Percentiles rank a stretch among this genome's conserved stretches.
phyloP scores from a whole-genome alignment of 2,329 filamentous ascomycete genomes.

The Neofusicoccum cordaticola region DNA sequence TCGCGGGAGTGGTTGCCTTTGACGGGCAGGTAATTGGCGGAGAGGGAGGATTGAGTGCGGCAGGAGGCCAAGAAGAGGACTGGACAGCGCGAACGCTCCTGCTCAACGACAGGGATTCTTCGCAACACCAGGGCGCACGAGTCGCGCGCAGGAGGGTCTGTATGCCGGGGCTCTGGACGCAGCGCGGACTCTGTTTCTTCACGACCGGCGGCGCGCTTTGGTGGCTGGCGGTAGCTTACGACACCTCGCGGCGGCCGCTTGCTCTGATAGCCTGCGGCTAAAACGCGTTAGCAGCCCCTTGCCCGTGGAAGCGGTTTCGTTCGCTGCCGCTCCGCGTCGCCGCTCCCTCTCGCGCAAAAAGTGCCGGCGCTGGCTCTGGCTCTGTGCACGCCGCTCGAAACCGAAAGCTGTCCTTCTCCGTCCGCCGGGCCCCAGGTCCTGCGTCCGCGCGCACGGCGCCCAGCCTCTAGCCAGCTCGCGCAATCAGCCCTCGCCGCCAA shows the following conservation, averaged over 20 bases:
- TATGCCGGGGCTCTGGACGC: neutral
- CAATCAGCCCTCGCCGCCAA: slow-evolving; percentile 7
- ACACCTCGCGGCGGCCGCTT: slow-evolving; percentile 4
- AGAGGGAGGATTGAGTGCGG: slow-evolving; percentile 15
- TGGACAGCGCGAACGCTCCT: slow-evolving; percentile 12
- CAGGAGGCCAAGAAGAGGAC: slow-evolving; percentile 18
- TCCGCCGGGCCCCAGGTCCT: neutral
- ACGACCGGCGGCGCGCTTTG: neutral
- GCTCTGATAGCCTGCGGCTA: slow-evolving; percentile 10
- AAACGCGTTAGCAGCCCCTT: slow-evolving; percentile 17
- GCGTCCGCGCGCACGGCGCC: slow-evolving; percentile 8
- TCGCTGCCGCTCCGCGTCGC: neutral
- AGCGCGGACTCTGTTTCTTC: slow-evolving; percentile 1
- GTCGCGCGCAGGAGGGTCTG: neutral
- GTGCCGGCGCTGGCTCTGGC: neutral
- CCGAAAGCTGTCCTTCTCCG: slow-evolving; percentile 10
- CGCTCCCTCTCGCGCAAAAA: neutral
- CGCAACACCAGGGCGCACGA: slow-evolving; percentile 11
- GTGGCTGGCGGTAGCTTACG: slow-evolving; percentile 9
- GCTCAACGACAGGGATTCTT: slow-evolving; percentile 16
- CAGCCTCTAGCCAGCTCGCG: slow-evolving; percentile 8
- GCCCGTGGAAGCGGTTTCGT: slow-evolving; percentile 1
- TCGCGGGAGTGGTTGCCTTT: slow-evolving; percentile 4
- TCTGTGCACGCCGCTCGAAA: neutral
- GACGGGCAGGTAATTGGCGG: slow-evolving; percentile 13